phyloP scores from a whole-genome alignment of 2,329 filamentous ascomycete species.

The Fusarium brachygibbosum region DNA sequence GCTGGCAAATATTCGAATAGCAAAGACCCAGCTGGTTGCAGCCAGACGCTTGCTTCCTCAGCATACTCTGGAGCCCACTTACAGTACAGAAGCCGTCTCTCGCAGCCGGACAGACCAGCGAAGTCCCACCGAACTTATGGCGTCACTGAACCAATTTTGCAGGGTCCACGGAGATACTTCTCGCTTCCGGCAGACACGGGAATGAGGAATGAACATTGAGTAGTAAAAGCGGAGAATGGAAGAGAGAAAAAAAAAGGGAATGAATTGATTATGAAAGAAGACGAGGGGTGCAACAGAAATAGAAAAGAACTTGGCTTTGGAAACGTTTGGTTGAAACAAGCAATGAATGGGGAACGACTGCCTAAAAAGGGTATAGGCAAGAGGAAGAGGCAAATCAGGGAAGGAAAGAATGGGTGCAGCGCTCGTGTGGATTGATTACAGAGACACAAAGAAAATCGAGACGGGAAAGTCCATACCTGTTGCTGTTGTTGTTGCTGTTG shows the following conservation, averaged over 20 bases:
- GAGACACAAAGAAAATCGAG: slow-evolving; percentile 27
- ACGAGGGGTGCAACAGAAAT: slow-evolving; percentile 3
- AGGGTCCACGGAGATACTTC: slow-evolving; percentile 43
- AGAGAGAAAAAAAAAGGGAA: not conserved
- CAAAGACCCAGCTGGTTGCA: slow-evolving; percentile 22
- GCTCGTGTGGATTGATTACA: slow-evolving; percentile 23
- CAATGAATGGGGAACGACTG: slow-evolving; percentile 7
- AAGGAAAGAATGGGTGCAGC: slow-evolving; percentile 6
- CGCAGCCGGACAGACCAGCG: slow-evolving; percentile 15
- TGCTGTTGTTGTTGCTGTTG: slow-evolving; percentile 30
- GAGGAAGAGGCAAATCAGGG: slow-evolving; percentile 28
- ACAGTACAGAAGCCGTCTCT: slow-evolving; percentile 21
- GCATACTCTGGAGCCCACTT: slow-evolving; percentile 26
- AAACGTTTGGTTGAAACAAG: slow-evolving; percentile 23
- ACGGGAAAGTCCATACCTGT: slow-evolving; percentile 41
- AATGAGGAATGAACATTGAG: slow-evolving; percentile 36
- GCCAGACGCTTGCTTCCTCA: slow-evolving; percentile 17
- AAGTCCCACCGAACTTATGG: slow-evolving; percentile 37
- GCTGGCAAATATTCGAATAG: slow-evolving; percentile 19
- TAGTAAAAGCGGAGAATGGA: slow-evolving; percentile 31
- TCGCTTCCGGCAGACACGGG: slow-evolving; percentile 30
- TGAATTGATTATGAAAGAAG: slow-evolving; percentile 19
- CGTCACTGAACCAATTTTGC: slow-evolving; percentile 27
- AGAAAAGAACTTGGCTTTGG: slow-evolving; percentile 13
- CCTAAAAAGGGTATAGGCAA: slow-evolving; percentile 23